Evolutionary conservation across 2,329 filamentous ascomycete species (phyloP), one percentile per base, ranked within the genome.

Genomic region (Xylariaceae sp.): DNA sequence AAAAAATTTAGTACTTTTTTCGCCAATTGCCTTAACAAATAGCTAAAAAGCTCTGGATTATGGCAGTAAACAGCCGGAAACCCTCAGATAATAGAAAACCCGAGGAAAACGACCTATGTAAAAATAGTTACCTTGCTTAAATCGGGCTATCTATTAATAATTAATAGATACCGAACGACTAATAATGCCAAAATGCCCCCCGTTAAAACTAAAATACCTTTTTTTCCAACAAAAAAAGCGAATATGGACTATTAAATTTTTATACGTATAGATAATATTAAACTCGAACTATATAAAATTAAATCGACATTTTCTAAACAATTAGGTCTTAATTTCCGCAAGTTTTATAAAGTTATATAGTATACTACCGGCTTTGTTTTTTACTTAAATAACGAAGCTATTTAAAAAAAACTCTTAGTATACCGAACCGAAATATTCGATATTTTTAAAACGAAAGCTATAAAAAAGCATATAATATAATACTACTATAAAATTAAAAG

Each of bases 161-260:
- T n/a, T n/a, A n/a, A n/a, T n/a, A n/a, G n/a, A n/a, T n/a, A n/a
- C n/a, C n/a, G n/a, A n/a, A n/a, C n/a, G n/a, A n/a, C n/a, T n/a
- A n/a, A n/a, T n/a, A n/a, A n/a, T n/a, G n/a, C n/a, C n/a, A n/a
- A n/a, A n/a, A n/a, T n/a, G n/a, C n/a, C n/a, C n/a, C n/a, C n/a
- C n/a, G n/a, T n/a, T n/a, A n/a, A n/a, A n/a, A n/a, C n/a, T n/a
- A n/a, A n/a, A n/a, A n/a, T n/a, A n/a, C n/a, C n/a, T n/a, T n/a
- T n/a, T n/a, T n/a, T n/a, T n/a, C n/a, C 33, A 17, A 35, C 14
- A 35, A 56, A 2, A 35, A 38, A 38, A 38, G 14, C 20, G 14
- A 22, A 21, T 16, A 12, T 12, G 8, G 16, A 38, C 20, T 21
- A 21, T 21, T 12, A n/a, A 16, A 22, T 38, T 6, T 38, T 38